phyloP scores from a whole-genome alignment of 805 yeast species.

The Cyberlindnera galapagoensis region DNA sequence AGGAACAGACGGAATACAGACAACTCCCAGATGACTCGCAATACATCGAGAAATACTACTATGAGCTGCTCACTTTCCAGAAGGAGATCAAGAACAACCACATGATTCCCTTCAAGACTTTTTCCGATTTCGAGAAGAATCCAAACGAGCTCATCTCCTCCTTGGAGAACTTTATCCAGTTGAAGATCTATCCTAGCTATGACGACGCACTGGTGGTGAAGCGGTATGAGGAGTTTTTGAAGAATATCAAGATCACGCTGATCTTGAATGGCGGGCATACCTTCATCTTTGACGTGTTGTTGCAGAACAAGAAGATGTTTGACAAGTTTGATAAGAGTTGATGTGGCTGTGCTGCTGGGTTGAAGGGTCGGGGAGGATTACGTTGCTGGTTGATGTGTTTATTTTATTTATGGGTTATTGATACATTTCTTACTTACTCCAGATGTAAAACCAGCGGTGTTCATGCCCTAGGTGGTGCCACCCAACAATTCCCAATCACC shows the following conservation, averaged over 20 bases:
- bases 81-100: conserved; percentile 21
- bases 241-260: conserved; percentile 37
- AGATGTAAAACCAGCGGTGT: no score
- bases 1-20: conserved; percentile 29
- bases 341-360: no score
- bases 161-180: conserved; percentile 32
- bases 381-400: no score
- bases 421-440: no score
- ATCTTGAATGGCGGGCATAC: conserved; percentile 53
- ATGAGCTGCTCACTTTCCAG: conserved; percentile 32
- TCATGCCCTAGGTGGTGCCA: no score
- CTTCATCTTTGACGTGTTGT: conserved; percentile 48
- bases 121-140: conserved; percentile 32
- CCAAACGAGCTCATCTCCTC: conserved; percentile 34
- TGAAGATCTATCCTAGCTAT: conserved; percentile 23
- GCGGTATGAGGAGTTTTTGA: conserved; percentile 31
- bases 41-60: conserved; percentile 43
- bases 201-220: conserved; percentile 14
- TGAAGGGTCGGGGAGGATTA: no score
- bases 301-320: conserved; percentile 41
- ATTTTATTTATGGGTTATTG: no score
- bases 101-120: conserved; percentile 22
- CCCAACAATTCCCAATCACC: no score
- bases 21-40: conserved; percentile 50
- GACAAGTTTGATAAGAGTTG: conserved; percentile 28